phyloP scores from a whole-genome alignment of 257 asterid species.

The Asclepias syriaca region DNA sequence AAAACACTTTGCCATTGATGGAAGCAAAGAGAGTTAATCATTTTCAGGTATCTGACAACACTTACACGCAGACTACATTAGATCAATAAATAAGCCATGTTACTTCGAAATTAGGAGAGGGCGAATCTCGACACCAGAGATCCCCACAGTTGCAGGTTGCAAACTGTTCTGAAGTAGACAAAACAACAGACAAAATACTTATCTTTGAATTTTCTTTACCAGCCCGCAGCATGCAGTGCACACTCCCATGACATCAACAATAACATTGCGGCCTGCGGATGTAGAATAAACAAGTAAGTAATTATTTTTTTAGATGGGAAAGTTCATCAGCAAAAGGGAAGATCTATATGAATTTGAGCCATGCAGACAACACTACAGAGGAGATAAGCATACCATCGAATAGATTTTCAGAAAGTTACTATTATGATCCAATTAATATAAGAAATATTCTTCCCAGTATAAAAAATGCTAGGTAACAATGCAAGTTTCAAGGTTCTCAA shows the following conservation, averaged over 20 bases:
- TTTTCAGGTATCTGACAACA: slow-evolving; percentile 5
- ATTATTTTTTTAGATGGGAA: neutral
- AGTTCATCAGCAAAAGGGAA: neutral
- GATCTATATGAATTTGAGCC: neutral
- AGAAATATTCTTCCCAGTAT: neutral
- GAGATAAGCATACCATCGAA: neutral
- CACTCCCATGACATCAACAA: neutral
- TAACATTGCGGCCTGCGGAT: neutral
- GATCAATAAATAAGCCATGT: slow-evolving; percentile 12
- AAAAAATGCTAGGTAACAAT: neutral
- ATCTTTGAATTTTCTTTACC: neutral
- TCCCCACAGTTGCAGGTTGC: neutral
- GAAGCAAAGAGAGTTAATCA: slow-evolving; percentile 1
- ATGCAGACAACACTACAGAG: neutral
- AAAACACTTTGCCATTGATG: neutral
- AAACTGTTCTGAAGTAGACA: neutral
- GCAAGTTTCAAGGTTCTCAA: neutral
- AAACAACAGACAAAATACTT: neutral
- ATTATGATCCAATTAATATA: neutral
- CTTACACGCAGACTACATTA: neutral
- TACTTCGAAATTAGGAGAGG: neutral
- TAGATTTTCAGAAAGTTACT: neutral
- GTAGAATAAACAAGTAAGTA: neutral
- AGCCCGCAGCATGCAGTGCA: neutral
- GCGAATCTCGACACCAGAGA: slow-evolving; percentile 1